These are phyloP conservation scores for Trichoderma erinaceum DNA, from an alignment of 495 filamentous ascomycete genomes.

Conservation along the genomic window DNA sequence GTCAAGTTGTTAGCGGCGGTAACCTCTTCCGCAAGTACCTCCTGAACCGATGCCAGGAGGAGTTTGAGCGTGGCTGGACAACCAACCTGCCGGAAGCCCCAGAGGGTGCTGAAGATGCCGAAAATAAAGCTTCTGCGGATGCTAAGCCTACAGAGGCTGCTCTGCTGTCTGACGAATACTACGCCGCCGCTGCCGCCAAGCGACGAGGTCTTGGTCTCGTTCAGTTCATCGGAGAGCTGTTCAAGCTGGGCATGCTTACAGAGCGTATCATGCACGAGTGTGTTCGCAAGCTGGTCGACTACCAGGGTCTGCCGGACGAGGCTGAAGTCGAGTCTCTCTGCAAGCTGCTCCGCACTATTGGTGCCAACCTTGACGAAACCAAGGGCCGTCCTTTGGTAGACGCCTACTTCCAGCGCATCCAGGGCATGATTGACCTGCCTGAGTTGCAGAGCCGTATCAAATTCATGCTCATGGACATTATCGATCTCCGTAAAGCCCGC, in stretches of 20 bases:
- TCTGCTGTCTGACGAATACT: conserved; percentile 96
- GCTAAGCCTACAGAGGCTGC: conserved; percentile 58
- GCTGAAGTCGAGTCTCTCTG: conserved; percentile 91
- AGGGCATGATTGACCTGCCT: conserved; percentile 66
- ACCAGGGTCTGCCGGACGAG: conserved; percentile 87
- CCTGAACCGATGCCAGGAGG: conserved; percentile 95
- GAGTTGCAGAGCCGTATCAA: conserved; percentile 76
- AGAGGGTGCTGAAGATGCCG: conserved; percentile 76
- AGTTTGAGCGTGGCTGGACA: conserved; percentile 99
- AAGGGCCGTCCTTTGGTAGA: conserved; percentile 81
- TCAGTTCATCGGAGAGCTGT: conserved; percentile 98
- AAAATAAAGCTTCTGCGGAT: conserved; percentile 55
- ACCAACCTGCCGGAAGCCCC: conserved; percentile 67
- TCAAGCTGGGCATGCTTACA: conserved; percentile 97
- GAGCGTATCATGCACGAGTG: conserved; percentile 99
- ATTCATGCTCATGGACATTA: conserved; percentile 95
- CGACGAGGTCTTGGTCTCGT: conserved; percentile 94
- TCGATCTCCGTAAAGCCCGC: conserved; percentile 66
- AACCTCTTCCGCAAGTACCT: conserved; percentile 97
- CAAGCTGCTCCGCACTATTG: conserved; percentile 87
- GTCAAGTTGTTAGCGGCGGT: conserved; percentile 82
- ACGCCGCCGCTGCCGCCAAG: conserved; percentile 91
- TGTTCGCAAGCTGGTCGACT: conserved; percentile 93
- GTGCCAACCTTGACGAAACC: conserved; percentile 70
- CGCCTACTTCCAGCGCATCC: conserved; percentile 87